Evolutionary conservation across 164 flowering plant genomes (phyloP), one percentile per base, ranked within the genome.

Genomic region (Magnolia kwangsiensis): DNA sequence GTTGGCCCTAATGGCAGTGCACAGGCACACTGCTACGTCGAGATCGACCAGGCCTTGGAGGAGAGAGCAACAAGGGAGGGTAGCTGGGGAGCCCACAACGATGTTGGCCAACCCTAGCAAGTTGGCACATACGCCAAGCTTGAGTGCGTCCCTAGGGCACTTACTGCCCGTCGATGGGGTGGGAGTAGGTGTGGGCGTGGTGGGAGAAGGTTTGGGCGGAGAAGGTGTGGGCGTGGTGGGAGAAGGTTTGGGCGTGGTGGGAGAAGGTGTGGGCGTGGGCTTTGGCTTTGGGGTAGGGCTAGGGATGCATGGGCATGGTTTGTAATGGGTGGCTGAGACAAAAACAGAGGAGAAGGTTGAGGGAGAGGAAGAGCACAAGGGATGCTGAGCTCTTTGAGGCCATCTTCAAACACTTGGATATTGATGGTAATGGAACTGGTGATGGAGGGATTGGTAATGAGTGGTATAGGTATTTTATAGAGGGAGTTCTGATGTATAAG

Each of bases 21-120:
- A 92, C 55, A 92, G 91, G 83, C 96, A 92, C 8, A 80, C 86
- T 1, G 94, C 94, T 0, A 93, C 97, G 67, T 92, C 97, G n/a
- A 90, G 86, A 67, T 92, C 92, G 49, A 73, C 89, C 24, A 92
- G 80, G 14, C 91, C 92, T 13, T 77, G 20, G 50, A 90, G 72
- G 73, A 92, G 91, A 31, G 73, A 74, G 83, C 97, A 91, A 82
- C 97, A 92, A 10, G 89, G 87, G 23, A 76, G 72, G 69, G 82
- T 82, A n/a, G 90, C 82, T 24, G 97, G 91, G 51, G 78, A 73
- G 8, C 95, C 93, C 24, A 91, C 78, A 16, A 82, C 83, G n/a
- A 88, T 18, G 72, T 82, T 73, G n/a, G 87, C 79, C 70, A 91
- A 63, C 51, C 71, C 90, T 31, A 92, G 76, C 81, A 91, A 18